Evolutionary conservation across 1,284 basidiomycete species (phyloP).

Genomic region (Marasmius fiardii): DNA sequence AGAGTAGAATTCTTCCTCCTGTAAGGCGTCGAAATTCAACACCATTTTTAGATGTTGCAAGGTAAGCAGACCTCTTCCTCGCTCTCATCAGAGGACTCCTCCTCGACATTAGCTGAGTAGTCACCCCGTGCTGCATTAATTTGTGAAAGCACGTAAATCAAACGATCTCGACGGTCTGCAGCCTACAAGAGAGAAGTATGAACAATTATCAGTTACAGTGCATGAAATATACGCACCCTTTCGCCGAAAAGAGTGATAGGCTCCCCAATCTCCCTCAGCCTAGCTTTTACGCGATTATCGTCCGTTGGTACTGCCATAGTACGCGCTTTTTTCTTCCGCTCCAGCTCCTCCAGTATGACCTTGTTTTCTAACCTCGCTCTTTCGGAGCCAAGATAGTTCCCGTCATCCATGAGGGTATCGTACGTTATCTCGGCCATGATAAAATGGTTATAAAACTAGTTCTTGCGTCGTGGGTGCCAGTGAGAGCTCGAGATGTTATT

Average conservation of each 20-base stretch:
- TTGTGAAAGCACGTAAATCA: conserved; percentile 90
- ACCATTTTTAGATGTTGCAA: not conserved
- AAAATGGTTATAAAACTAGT: conserved; percentile 12
- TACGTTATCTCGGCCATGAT: conserved; percentile 68
- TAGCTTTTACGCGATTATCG: conserved; percentile 86
- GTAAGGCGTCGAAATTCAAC: not conserved
- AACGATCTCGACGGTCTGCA: conserved; percentile 87
- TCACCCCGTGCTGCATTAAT: conserved; percentile 80
- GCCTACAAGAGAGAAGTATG: conserved; percentile 44
- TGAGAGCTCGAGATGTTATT: no score
- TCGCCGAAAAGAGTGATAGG: conserved; percentile 98
- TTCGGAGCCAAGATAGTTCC: conserved; percentile 68
- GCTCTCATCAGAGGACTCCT: conserved; percentile 62
- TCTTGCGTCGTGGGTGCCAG: not conserved
- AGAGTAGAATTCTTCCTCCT: conserved; percentile 96
- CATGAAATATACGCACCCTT: conserved; percentile 57
- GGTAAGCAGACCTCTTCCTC: conserved; percentile 67
- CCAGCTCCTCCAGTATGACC: conserved; percentile 86
- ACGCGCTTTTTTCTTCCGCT: conserved; percentile 92
- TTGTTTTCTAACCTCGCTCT: conserved; percentile 75
- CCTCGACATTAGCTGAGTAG: conserved; percentile 60
- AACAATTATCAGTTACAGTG: conserved; percentile 12
- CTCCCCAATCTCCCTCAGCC: conserved; percentile 90
- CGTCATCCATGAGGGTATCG: conserved; percentile 73
- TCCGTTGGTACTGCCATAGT: conserved; percentile 95